These are phyloP conservation scores for Rostrohypoxylon terebratum DNA, from an alignment of 495 filamentous ascomycete species.

Conservation along the genomic window DNA sequence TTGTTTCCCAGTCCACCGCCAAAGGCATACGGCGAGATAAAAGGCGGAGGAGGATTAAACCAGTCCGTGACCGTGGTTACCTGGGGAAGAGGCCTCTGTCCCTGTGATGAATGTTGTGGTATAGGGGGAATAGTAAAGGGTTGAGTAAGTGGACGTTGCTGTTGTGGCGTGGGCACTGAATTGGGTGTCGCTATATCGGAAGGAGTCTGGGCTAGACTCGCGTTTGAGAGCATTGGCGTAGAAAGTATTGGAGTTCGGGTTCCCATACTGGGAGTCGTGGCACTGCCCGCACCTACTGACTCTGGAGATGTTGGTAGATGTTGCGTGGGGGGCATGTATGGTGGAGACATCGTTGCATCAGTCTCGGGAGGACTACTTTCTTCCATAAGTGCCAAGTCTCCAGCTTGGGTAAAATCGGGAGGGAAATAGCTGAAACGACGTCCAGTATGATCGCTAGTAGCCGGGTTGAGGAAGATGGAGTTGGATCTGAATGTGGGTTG, in stretches of 20 bases:
- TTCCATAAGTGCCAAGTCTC: constrained; percentile 36
- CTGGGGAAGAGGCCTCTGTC: constrained; percentile 54
- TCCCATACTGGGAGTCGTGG: constrained; percentile 35
- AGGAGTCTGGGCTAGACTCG: constrained; percentile 43
- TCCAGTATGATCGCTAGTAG: constrained; percentile 56
- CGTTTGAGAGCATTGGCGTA: constrained; percentile 41
- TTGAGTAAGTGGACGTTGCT: constrained; percentile 35
- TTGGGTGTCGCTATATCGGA: constrained; percentile 42
- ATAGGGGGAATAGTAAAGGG: constrained; percentile 56
- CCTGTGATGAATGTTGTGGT: constrained; percentile 49
- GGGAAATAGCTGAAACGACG: constrained; percentile 67
- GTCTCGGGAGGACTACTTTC: constrained; percentile 47
- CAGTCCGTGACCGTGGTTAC: constrained; percentile 54
- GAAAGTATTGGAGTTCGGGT: constrained; percentile 42
- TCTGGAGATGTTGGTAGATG: constrained; percentile 43
- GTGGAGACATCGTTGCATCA: constrained; percentile 45
- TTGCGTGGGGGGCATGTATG: constrained; percentile 41
- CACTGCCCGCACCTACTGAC: constrained; percentile 34
- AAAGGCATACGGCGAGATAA: constrained; percentile 61
- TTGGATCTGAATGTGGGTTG: constrained; percentile 64
- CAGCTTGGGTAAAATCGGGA: constrained; percentile 58
- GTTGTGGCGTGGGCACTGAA: constrained; percentile 41
- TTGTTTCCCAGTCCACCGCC: constrained; percentile 58
- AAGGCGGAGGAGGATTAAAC: constrained; percentile 63
- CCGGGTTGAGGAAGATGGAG: constrained; percentile 66